Conservation (phyloP, 768 basidiomycete genomes). For the Kwoniella dejecticola region DNA sequence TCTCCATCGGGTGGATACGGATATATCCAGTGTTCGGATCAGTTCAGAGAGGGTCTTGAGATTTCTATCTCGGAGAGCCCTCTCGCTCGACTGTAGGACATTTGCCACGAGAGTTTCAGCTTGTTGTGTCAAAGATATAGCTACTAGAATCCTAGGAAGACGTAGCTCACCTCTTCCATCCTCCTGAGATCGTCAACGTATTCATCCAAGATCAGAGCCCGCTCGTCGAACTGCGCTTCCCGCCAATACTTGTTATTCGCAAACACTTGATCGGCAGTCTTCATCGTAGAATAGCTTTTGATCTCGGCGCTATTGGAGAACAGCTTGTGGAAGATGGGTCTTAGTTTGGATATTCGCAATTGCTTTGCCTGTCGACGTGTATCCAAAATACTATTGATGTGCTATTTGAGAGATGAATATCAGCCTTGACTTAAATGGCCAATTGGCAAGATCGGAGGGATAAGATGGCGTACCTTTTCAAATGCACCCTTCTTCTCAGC, state of each 20-base stretch:
- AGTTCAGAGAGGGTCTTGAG: conserved; percentile 79
- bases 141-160: too few relatives aligned
- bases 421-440: neutral
- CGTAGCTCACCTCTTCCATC: conserved; percentile 75
- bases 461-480: conserved; percentile 70
- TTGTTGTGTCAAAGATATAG: too few relatives aligned
- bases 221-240: conserved; percentile 74
- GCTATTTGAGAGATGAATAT: conserved; percentile 59
- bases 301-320: conserved; percentile 83
- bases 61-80: conserved; percentile 60
- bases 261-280: conserved; percentile 83
- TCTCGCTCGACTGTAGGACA: conserved; percentile 33
- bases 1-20: conserved; percentile 92
- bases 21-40: conserved; percentile 83
- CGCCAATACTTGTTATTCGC: conserved; percentile 88
- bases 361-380: conserved; percentile 87
- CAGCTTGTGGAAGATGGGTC: conserved; percentile 80
- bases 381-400: conserved; percentile 70
- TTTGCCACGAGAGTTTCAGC: too few relatives aligned
- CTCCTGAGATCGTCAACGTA: conserved; percentile 82
- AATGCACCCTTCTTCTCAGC: conserved; percentile 93
- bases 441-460: too few relatives aligned
- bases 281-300: conserved; percentile 87
- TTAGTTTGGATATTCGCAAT: conserved; percentile 75
- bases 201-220: conserved; percentile 86